Evolutionary conservation across 1,284 basidiomycete species (phyloP).

Genomic region (Ceratobasidium sp.): DNA sequence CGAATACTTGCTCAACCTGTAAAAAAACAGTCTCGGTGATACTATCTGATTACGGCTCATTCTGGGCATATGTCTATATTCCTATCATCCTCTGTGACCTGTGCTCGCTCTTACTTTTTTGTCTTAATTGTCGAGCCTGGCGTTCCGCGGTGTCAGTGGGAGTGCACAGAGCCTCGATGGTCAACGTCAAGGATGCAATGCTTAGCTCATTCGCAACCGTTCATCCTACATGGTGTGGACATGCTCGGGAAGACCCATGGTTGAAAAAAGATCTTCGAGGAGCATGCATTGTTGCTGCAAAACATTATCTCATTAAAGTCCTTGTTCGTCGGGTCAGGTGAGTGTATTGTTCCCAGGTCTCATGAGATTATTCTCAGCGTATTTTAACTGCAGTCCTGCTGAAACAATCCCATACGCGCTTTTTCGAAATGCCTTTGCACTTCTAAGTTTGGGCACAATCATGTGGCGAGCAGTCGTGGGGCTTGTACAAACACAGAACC

Average conservation of each 20-base stretch:
- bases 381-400: neutral
- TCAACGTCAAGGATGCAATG: slow-evolving; percentile 1
- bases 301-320: neutral
- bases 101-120: too few species aligned
- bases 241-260: neutral
- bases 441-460: neutral
- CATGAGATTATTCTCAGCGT: neutral
- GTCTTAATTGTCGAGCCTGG: too few species aligned
- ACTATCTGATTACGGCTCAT: neutral
- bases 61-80: neutral
- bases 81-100: too few species aligned
- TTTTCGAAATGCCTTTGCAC: neutral
- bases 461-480: neutral
- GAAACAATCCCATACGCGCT: slow-evolving; percentile 11
- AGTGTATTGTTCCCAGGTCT: neutral
- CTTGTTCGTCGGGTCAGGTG: slow-evolving; percentile 15
- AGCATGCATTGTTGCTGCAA: too few species aligned
- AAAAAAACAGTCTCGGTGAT: too few species aligned
- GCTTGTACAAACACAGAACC: neutral
- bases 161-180: neutral
- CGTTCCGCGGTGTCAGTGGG: neutral
- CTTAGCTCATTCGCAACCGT: too few species aligned
- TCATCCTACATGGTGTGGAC: neutral
- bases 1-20: too few species aligned
- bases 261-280: neutral